Percentiles rank a stretch among this genome's conserved stretches.
These are phyloP conservation scores for Candida chauliodis DNA, from an alignment of 805 yeast species.

Conservation along the genomic window DNA sequence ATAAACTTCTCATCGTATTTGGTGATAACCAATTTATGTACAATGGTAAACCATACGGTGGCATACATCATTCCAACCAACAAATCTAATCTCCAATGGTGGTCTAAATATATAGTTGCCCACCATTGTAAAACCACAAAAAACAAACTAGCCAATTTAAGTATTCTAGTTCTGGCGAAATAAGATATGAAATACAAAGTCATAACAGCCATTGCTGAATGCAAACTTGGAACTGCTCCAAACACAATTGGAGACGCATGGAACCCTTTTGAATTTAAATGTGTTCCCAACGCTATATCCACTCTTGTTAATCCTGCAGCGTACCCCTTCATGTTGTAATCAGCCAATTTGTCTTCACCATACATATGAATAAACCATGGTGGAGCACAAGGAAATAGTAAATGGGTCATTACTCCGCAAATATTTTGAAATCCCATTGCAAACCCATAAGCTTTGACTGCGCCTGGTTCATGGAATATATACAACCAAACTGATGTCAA, in stretches of 20 bases:
- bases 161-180: conserved; percentile 32
- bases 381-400: conserved; percentile 66
- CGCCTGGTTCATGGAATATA: conserved; percentile 65
- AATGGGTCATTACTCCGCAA: conserved; percentile 58
- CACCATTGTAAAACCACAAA: conserved; percentile 66
- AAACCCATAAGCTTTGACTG: conserved; percentile 49
- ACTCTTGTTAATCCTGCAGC: conserved; percentile 70
- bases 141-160: conserved; percentile 32
- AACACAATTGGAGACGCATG: conserved; percentile 67
- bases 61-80: conserved; percentile 51
- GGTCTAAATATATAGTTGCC: conserved; percentile 72
- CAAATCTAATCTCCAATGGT: conserved; percentile 67
- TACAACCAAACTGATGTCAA: conserved; percentile 61
- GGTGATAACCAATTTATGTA: conserved; percentile 14
- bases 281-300: conserved; percentile 55
- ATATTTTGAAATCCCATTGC: conserved; percentile 61
- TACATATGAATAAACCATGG: conserved; percentile 69
- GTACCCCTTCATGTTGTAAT: conserved; percentile 67
- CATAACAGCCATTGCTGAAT: conserved; percentile 62
- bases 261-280: conserved; percentile 58
- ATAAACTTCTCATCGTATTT: conserved; percentile 24
- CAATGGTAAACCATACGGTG: conserved; percentile 11
- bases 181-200: conserved; percentile 42
- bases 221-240: conserved; percentile 64
- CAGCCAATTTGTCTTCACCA: conserved; percentile 53